These are phyloP conservation scores for Uronychia binucleata DNA, from an alignment of 73 alveolate species.

Conservation along the genomic window DNA sequence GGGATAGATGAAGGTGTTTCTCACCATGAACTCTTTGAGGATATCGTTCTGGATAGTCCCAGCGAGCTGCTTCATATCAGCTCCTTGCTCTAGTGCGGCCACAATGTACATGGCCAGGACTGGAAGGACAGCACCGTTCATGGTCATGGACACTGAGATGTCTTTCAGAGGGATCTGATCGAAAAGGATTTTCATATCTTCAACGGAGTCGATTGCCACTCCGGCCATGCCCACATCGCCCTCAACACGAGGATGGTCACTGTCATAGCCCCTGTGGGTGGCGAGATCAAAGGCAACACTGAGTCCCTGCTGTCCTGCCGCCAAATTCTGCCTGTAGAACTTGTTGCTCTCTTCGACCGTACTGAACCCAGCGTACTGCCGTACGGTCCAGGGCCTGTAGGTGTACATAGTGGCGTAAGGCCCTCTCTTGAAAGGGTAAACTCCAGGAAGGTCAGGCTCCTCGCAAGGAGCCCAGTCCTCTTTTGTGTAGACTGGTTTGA, in stretches of 20 bases:
- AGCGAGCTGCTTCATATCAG: slow-evolving; percentile 33
- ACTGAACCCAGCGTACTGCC: slow-evolving; percentile 78
- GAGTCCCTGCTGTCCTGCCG: slow-evolving; percentile 76
- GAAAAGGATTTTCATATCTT: slow-evolving; percentile 71
- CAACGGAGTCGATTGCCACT: slow-evolving; percentile 80
- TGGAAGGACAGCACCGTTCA: slow-evolving; percentile 83
- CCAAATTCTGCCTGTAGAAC: slow-evolving; percentile 68
- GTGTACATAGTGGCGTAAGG: slow-evolving; percentile 82
- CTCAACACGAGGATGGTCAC: slow-evolving; percentile 72
- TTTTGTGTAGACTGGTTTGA: slow-evolving; percentile 63
- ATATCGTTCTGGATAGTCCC: slow-evolving; percentile 79
- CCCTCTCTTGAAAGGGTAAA: slow-evolving; percentile 71
- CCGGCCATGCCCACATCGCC: slow-evolving; percentile 90
- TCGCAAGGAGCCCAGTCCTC: slow-evolving; percentile 37
- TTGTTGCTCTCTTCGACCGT: slow-evolving; percentile 75
- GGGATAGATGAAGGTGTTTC: slow-evolving; percentile 81
- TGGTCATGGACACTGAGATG: slow-evolving; percentile 74
- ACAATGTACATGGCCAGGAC: slow-evolving; percentile 72
- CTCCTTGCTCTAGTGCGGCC: slow-evolving; percentile 78
- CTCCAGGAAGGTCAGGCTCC: slow-evolving; percentile 49
- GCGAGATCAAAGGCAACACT: slow-evolving; percentile 78
- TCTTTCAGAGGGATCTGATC: slow-evolving; percentile 71
- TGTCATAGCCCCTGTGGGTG: slow-evolving; percentile 79
- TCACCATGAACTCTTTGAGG: slow-evolving; percentile 77
- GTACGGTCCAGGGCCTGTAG: slow-evolving; percentile 74